Base-by-base conservation (phyloP, 441 rosid genomes). In the Syzygium syzygioides region DNA sequence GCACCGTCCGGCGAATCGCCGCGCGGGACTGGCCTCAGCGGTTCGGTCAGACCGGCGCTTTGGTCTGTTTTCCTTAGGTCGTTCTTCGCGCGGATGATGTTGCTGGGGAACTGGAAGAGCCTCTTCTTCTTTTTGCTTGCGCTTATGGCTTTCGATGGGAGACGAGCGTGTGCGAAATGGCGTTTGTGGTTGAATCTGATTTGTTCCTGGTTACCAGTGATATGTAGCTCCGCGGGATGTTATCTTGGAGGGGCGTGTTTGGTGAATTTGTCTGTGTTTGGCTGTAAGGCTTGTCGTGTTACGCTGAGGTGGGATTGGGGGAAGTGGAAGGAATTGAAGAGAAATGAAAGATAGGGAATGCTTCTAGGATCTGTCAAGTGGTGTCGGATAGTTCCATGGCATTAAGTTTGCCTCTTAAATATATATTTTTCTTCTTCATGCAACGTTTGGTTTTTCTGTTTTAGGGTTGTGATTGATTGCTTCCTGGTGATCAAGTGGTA, bases 401-500 rank as follows among this genome's bases (percentile, higher is more conserved):
- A 48, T 37, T 45, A 50, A 56, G 14, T 14, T 14, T 60, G 9
- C 30, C 14, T 59, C 18, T 17, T 59, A 18, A 28, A 9, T 26
- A 30, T 87, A 41, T 41, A 7, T 52, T 6, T 30, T 20, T 20
- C 26, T 84, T 52, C 18, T 55, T 32, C 6, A 50, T 6, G 76
- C 48, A 45, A 60, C 89, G 50, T 23, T 85, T 18, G 50, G 48
- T 57, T 19, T 19, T 89, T 52, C 30, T 28, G 86, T 60, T 53
- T 56, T 76, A 76, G 87, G 87, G 45, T 85, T 37, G 85, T 91
- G 55, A 26, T 89, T 89, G 41, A 18, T 45, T 45, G 48, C 8
- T 79, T 86, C 89, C 56, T 86, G 80, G 92, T 87, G 85, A 90
- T 83, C 83, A 54, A 66, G 55, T 88, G 86, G 90, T 86, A 41